Evolutionary conservation across 257 asterid species (phyloP).

Genomic region (Petrea volubilis): DNA sequence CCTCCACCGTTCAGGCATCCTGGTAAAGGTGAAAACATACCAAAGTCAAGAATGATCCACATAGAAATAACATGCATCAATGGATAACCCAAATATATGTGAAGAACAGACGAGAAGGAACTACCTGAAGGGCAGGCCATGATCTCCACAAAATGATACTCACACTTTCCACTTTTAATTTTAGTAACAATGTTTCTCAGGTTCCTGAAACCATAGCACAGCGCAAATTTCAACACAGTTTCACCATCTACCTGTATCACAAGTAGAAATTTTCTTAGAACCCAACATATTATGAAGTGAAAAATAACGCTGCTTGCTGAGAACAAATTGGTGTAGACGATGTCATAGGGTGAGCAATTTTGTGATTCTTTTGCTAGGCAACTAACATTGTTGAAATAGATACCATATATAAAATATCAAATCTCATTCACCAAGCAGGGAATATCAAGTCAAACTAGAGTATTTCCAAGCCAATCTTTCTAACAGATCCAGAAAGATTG

Average conservation of each 20-base stretch:
- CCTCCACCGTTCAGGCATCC: conserved; percentile 99
- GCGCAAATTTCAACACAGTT: conserved; percentile 81
- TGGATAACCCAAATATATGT: neutral
- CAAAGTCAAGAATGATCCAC: conserved; percentile 7
- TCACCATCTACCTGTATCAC: conserved; percentile 72
- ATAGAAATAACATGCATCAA: conserved; percentile 1
- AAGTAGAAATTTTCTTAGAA: conserved; percentile 1
- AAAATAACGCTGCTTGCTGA: neutral
- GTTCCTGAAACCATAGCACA: conserved; percentile 94
- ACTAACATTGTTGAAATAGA: neutral
- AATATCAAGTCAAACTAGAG: conserved; percentile 12
- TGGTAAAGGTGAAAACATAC: conserved; percentile 27
- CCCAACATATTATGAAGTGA: neutral
- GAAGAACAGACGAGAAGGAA: neutral
- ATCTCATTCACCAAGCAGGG: neutral
- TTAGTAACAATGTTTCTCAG: conserved; percentile 84
- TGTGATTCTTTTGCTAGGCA: neutral
- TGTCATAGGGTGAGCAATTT: neutral
- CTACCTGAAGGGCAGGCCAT: conserved; percentile 99
- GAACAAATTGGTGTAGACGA: neutral
- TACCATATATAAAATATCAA: conserved; percentile 1
- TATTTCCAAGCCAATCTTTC: conserved; percentile 1
- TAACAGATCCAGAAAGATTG: neutral
- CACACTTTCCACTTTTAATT: conserved; percentile 85
- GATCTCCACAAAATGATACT: conserved; percentile 88